Evolutionary conservation across 352 stramenopile genomes (phyloP).

Genomic region (Pythium phragmiticola): DNA sequence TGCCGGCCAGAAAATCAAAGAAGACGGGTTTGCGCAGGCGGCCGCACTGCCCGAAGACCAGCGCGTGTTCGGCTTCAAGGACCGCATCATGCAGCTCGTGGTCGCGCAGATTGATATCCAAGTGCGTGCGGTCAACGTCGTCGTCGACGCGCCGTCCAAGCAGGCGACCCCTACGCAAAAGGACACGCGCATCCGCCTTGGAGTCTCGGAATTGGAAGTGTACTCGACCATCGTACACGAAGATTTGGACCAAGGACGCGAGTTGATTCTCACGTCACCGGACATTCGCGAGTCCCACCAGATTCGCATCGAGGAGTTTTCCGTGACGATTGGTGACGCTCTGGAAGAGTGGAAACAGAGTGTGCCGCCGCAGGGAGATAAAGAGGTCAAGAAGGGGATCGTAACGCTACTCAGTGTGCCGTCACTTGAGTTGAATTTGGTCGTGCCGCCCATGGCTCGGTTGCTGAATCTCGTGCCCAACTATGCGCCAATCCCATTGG

Average conservation of each 20-base stretch:
- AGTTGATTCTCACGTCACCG: constrained; percentile 23
- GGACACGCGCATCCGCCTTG: constrained; percentile 22
- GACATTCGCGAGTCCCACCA: constrained; percentile 30
- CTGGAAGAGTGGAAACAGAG: constrained; percentile 23
- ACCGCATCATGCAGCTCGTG: constrained; percentile 32
- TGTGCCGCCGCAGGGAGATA: constrained; percentile 5
- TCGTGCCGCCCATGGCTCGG: constrained; percentile 30
- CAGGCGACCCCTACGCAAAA: background rate
- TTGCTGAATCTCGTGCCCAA: constrained; percentile 28
- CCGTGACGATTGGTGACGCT: constrained; percentile 13
- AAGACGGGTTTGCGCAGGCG: constrained; percentile 15
- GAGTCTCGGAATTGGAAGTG: constrained; percentile 22
- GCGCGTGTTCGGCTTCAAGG: constrained; percentile 28
- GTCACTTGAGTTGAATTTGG: constrained; percentile 26
- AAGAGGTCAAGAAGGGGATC: constrained; percentile 9
- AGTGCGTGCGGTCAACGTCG: constrained; percentile 22
- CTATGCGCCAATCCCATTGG: constrained; percentile 29
- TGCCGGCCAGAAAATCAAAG: constrained; percentile 25
- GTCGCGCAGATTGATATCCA: constrained; percentile 32
- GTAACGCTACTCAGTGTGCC: constrained; percentile 25
- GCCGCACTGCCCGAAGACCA: constrained; percentile 17
- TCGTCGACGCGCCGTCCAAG: constrained; percentile 14
- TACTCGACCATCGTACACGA: constrained; percentile 26
- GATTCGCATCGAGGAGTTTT: constrained; percentile 26
- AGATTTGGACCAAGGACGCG: constrained; percentile 22